Evolutionary conservation across 371 early-diverging fungal genomes (phyloP).

Genomic region (Actinomortierella wolfii): DNA sequence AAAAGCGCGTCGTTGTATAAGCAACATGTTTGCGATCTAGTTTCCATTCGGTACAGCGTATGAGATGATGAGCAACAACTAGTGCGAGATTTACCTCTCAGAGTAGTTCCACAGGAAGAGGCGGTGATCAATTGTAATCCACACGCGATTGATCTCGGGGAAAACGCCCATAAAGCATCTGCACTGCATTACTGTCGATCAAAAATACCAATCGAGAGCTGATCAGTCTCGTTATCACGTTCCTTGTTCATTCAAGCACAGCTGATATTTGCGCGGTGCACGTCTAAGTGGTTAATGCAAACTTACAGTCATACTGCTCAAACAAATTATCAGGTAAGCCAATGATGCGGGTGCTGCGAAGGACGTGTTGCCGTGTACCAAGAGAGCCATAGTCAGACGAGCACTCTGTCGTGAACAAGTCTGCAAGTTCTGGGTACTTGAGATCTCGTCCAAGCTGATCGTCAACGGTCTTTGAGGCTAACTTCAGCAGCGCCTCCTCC

Average conservation of each 20-base stretch:
- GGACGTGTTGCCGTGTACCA: conserved; percentile 52
- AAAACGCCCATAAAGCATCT: conserved; percentile 87
- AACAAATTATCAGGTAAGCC: conserved; percentile 72
- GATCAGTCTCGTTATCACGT: neutral
- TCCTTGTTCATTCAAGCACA: neutral
- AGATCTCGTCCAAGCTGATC: conserved; percentile 49
- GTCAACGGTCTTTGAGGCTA: conserved; percentile 52
- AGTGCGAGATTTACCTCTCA: conserved; percentile 51
- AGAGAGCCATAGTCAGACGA: conserved; percentile 35
- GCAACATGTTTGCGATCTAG: neutral
- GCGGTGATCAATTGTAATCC: conserved; percentile 86
- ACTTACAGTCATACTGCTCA: conserved; percentile 71
- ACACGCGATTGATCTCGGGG: conserved; percentile 87
- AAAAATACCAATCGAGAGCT: neutral
- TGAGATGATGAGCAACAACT: neutral
- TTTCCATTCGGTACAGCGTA: neutral
- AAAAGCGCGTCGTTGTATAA: neutral
- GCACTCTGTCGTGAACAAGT: conserved; percentile 43
- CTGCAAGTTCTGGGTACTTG: conserved; percentile 52
- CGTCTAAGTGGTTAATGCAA: no score
- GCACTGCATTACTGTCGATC: conserved; percentile 61
- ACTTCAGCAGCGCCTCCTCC: conserved; percentile 29
- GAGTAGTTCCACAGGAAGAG: conserved; percentile 90
- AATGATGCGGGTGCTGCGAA: conserved; percentile 53
- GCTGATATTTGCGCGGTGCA: neutral